phyloP scores from a whole-genome alignment of 768 basidiomycete genomes.

The Tulasnella sp. region DNA sequence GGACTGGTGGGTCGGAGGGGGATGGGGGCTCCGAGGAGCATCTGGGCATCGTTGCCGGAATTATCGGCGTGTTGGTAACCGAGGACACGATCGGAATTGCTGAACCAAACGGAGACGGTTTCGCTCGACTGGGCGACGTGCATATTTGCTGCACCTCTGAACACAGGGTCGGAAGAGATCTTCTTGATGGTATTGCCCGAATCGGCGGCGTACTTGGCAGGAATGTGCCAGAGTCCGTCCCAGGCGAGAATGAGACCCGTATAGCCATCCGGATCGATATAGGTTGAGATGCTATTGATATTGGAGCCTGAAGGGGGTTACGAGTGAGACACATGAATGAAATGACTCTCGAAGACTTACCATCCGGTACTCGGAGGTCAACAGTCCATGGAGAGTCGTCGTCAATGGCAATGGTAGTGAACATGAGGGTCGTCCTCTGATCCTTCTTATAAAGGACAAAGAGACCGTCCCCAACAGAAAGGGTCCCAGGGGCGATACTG shows the following conservation, averaged over 20 bases:
- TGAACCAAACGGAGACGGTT: neutral
- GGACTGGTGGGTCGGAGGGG: conserved; percentile 11
- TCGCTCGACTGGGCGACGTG: neutral
- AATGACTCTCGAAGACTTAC: neutral
- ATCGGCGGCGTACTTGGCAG: conserved; percentile 12
- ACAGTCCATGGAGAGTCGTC: neutral
- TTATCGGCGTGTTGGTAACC: conserved; percentile 10
- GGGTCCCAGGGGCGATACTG: neutral
- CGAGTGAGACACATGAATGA: neutral
- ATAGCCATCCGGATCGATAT: neutral
- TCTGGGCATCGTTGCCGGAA: neutral
- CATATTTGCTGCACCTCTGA: neutral
- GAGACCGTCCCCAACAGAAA: conserved; percentile 10
- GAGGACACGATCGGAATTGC: neutral
- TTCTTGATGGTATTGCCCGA: neutral
- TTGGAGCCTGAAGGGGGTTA: neutral
- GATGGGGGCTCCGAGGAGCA: conserved; percentile 4
- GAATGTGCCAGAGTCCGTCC: conserved; percentile 31
- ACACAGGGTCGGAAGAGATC: conserved; percentile 8
- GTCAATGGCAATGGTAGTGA: neutral
- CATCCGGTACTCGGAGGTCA: neutral
- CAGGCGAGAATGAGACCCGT: conserved; percentile 22
- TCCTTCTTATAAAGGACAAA: conserved; percentile 26
- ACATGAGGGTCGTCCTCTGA: conserved; percentile 5
- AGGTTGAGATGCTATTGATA: conserved; percentile 22